These are phyloP conservation scores for Leptographium wingfieldii DNA, from an alignment of 2,329 filamentous ascomycete species.

Conservation along the genomic window DNA sequence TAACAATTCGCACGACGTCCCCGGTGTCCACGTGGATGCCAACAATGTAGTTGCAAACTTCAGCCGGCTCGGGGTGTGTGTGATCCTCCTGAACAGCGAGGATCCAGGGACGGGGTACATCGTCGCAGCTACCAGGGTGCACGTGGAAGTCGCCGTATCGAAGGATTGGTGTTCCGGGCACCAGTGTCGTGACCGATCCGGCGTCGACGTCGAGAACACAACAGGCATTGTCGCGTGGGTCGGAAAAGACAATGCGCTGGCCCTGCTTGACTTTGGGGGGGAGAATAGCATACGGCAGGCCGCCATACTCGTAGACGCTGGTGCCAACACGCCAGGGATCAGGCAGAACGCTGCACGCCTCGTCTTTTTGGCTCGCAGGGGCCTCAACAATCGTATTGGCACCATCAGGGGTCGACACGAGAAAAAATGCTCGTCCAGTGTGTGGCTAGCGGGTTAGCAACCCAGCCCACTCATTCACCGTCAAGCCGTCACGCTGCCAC, in stretches of 20 bases:
- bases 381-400: conserved; percentile 32
- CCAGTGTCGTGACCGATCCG: conserved; percentile 20
- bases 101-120: conserved; percentile 23
- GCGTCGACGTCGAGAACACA: conserved; percentile 27
- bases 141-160: conserved; percentile 35
- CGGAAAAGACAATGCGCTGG: conserved; percentile 30
- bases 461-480: no score
- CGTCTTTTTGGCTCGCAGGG: conserved; percentile 13
- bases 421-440: conserved; percentile 23
- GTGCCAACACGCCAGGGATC: conserved; percentile 29
- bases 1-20: conserved; percentile 24
- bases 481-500: neutral
- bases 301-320: conserved; percentile 40
- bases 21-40: conserved; percentile 28
- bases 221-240: conserved; percentile 27
- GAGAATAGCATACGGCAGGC: conserved; percentile 28
- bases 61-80: conserved; percentile 18
- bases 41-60: conserved; percentile 26
- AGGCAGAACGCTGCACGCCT: conserved; percentile 27
- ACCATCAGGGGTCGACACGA: conserved; percentile 26
- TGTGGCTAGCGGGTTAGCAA: neutral
- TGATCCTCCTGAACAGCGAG: conserved; percentile 42
- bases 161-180: conserved; percentile 19
- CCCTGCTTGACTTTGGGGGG: conserved; percentile 5
- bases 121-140: conserved; percentile 16